Evolutionary conservation across 2,329 filamentous ascomycete species (phyloP).

Genomic region (Endothia cerciana): DNA sequence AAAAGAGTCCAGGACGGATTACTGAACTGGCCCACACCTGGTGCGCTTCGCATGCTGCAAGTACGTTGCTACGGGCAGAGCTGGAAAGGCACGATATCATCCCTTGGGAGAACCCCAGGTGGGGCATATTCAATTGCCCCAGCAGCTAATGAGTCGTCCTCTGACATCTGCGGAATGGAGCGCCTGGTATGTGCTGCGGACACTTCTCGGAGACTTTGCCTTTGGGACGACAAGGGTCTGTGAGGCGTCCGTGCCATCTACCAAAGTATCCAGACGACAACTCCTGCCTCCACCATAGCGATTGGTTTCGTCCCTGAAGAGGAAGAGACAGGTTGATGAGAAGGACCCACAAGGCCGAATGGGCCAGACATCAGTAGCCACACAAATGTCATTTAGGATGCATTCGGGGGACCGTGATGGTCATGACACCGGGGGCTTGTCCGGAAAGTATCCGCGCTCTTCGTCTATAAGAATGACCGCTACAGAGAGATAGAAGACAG

Average conservation of each 20-base stretch:
- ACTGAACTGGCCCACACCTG: not conserved
- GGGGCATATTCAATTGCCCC: not conserved
- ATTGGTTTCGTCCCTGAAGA: not conserved
- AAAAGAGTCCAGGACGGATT: not conserved
- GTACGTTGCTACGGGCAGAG: too few relatives aligned
- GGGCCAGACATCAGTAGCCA: not conserved
- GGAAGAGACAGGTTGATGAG: not conserved
- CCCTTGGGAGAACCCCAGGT: not conserved
- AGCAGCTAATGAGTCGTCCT: not conserved
- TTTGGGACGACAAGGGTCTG: not conserved
- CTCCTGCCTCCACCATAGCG: not conserved
- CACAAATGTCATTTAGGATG: not conserved
- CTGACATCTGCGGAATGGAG: not conserved
- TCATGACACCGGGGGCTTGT: not conserved
- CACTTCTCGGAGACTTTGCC: slow-evolving; percentile 12
- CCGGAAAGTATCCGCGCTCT: slow-evolving; percentile 1
- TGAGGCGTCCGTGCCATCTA: not conserved
- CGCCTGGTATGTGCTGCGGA: not conserved
- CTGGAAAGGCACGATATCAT: not conserved
- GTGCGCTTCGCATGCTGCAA: not conserved
- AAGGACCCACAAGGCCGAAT: not conserved
- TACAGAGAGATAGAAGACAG: not conserved
- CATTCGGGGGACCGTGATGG: not conserved
- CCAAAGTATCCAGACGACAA: too few relatives aligned
- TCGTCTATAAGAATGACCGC: not conserved